A percentile compares a stretch with the other conserved stretches of the same genome.
These are phyloP conservation scores for Leersia perrieri DNA, from an alignment of 176 grass and related monocot genomes.

Conservation along the genomic window DNA sequence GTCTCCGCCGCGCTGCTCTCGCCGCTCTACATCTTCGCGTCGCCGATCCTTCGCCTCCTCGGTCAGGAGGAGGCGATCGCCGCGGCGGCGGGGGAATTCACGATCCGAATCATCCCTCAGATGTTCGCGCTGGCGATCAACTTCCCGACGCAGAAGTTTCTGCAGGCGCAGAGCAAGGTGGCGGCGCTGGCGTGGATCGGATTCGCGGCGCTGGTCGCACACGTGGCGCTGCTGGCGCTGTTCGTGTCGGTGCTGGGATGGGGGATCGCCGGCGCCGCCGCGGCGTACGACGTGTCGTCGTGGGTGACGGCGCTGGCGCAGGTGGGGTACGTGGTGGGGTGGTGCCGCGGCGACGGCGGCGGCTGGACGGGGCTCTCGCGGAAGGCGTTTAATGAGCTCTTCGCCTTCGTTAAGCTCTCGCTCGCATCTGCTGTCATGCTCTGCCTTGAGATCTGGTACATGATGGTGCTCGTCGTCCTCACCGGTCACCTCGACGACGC, in stretches of 20 bases:
- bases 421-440: constrained; percentile 80
- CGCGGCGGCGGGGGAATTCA: constrained; percentile 54
- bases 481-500: constrained; percentile 82
- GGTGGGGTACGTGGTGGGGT: constrained; percentile 57
- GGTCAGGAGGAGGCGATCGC: constrained; percentile 66
- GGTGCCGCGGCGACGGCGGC: constrained; percentile 52
- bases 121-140: constrained; percentile 82
- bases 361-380: constrained; percentile 69
- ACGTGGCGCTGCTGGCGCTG: constrained; percentile 51
- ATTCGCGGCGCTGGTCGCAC: constrained; percentile 40
- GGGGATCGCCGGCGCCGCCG: constrained; percentile 63
- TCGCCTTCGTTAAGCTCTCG: constrained; percentile 70
- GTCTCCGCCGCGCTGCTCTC: constrained; percentile 53
- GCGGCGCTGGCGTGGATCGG: constrained; percentile 62
- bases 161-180: constrained; percentile 92
- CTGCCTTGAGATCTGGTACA: constrained; percentile 89
- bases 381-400: constrained; percentile 51
- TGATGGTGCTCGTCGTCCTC: constrained; percentile 91
- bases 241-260: constrained; percentile 55
- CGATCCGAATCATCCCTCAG: constrained; percentile 62
- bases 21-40: constrained; percentile 67
- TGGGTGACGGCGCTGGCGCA: constrained; percentile 55
- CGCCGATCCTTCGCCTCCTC: constrained; percentile 48
- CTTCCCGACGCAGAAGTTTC: constrained; percentile 84
- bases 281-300: constrained; percentile 50